Evolutionary conservation across 2,329 filamentous ascomycete genomes (phyloP).

Genomic region (Pseudogymnoascus sp.): DNA sequence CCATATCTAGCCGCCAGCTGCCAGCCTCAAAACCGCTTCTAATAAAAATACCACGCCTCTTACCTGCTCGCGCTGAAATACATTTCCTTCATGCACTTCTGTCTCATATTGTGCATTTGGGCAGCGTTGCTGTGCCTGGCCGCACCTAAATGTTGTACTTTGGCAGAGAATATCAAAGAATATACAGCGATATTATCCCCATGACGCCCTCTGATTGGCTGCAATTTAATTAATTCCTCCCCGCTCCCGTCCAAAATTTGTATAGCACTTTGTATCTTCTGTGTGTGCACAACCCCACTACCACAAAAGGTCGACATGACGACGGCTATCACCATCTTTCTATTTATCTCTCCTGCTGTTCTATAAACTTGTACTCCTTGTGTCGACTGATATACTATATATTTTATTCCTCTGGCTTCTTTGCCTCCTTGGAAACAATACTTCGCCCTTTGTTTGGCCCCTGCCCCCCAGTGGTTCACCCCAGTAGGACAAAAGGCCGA

Average conservation of each 20-base stretch:
- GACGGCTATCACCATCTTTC: not conserved
- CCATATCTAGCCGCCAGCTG: not conserved
- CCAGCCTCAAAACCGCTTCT: not conserved
- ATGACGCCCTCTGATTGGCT: not conserved
- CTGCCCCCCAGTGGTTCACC: not conserved
- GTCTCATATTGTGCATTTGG: not conserved
- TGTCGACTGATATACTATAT: conserved; percentile 1
- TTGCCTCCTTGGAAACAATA: not conserved
- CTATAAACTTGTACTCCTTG: not conserved
- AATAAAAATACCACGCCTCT: not conserved
- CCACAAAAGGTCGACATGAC: conserved; percentile 4
- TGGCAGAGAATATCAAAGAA: not conserved
- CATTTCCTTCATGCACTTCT: not conserved
- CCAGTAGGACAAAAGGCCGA: not conserved
- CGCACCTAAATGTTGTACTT: not conserved
- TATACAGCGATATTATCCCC: not conserved
- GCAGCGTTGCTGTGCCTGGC: not conserved
- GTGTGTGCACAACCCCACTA: conserved; percentile 4
- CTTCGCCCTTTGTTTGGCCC: not conserved
- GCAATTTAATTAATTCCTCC: not conserved
- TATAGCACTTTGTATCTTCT: not conserved
- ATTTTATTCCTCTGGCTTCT: not conserved
- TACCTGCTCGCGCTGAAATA: not conserved
- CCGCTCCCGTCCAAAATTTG: not conserved
- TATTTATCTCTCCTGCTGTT: not conserved